A percentile compares a stretch with the other conserved stretches of the same genome.
Conservation (phyloP, 495 filamentous ascomycete genomes). For the Penicillium atrosanguineum region DNA sequence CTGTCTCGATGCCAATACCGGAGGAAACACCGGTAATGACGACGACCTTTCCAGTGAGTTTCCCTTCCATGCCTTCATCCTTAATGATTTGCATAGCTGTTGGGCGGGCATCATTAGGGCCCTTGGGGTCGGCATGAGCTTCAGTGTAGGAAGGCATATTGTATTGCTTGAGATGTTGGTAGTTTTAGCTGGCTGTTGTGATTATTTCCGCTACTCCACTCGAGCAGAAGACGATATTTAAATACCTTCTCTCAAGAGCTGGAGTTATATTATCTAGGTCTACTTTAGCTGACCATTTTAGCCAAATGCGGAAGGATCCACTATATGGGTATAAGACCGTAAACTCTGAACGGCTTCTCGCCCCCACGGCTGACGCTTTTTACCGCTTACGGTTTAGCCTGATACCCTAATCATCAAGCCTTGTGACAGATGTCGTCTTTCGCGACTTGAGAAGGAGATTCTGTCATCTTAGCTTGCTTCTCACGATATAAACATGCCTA, state of each 20-base stretch:
- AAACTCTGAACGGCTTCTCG: not conserved
- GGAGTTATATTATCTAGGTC: not conserved
- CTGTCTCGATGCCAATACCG: conserved; percentile 55
- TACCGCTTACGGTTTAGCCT: conserved; percentile 2
- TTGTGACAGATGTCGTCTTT: not conserved
- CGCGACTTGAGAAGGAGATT: not conserved
- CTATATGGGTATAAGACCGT: not conserved
- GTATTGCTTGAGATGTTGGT: not conserved
- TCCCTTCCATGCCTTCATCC: conserved; percentile 44
- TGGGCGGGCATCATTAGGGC: conserved; percentile 54
- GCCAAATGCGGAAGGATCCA: not conserved
- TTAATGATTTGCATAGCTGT: conserved; percentile 54
- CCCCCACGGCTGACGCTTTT: conserved; percentile 2
- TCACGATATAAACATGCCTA: too few species aligned
- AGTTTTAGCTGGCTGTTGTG: not conserved
- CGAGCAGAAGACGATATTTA: not conserved
- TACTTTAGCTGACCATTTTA: conserved; percentile 5
- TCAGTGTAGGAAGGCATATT: conserved; percentile 33
- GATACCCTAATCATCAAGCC: not conserved
- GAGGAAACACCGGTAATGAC: conserved; percentile 52
- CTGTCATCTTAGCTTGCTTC: too few species aligned
- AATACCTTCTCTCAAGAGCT: not conserved
- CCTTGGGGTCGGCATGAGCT: conserved; percentile 38
- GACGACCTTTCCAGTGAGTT: conserved; percentile 44
- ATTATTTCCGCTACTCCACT: not conserved